These are phyloP conservation scores for Chenopodium berlandieri DNA, from an alignment of 148 eudicot species.

Conservation along the genomic window DNA sequence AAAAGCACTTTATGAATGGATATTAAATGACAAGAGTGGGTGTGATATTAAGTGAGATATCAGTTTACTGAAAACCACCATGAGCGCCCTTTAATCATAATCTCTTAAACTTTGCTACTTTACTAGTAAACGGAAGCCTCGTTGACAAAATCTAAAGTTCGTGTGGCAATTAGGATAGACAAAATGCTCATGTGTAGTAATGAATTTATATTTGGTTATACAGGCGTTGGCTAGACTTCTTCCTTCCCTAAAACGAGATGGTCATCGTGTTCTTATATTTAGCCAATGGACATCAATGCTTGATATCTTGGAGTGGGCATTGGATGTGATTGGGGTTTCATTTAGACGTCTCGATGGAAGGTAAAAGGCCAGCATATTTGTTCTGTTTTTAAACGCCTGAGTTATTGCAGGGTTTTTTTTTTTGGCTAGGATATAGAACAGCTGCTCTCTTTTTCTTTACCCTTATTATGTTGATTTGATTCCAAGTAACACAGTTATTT, in stretches of 20 bases:
- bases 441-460: neutral
- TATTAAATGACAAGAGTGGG: neutral
- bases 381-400: neutral
- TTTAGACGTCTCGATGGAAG: constrained; percentile 98
- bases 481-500: neutral
- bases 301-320: constrained; percentile 97
- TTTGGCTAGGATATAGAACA: neutral
- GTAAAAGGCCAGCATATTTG: constrained; percentile 36
- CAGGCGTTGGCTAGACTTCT: constrained; percentile 79
- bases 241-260: constrained; percentile 58
- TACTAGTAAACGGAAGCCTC: neutral
- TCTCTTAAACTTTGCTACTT: constrained; percentile 2
- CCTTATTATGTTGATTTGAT: neutral
- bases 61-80: neutral
- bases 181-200: neutral
- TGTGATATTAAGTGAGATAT: neutral
- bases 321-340: constrained; percentile 84
- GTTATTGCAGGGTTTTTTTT: neutral
- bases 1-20: neutral
- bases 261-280: constrained; percentile 92
- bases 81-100: neutral
- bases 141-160: neutral
- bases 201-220: constrained; percentile 12
- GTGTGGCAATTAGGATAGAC: neutral
- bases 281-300: constrained; percentile 99